phyloP scores from a whole-genome alignment of 139 green algal species.

The Picochlorum sp. region DNA sequence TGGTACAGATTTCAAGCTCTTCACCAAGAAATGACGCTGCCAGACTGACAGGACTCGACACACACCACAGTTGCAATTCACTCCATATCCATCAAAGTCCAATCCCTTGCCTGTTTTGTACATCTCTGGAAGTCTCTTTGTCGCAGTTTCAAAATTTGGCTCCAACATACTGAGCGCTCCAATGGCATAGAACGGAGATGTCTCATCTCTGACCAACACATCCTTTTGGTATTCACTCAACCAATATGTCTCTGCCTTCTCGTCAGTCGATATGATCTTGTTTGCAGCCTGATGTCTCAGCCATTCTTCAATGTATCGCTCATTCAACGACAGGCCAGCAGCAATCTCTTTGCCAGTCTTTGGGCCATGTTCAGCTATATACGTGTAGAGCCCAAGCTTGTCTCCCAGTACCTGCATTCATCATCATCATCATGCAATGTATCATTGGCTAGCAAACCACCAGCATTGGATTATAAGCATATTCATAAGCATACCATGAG shows the following conservation, averaged over 20 bases:
- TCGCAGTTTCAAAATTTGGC: slow-evolving; percentile 1
- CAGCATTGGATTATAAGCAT: neutral
- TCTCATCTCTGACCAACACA: slow-evolving; percentile 17
- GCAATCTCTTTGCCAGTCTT: slow-evolving; percentile 7
- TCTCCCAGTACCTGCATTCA: slow-evolving; percentile 2
- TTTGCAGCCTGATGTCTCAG: slow-evolving; percentile 21
- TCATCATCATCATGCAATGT: neutral
- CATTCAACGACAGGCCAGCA: neutral
- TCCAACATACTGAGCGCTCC: slow-evolving; percentile 4
- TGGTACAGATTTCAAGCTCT: slow-evolving; percentile 3
- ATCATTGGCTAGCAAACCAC: neutral
- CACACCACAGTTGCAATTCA: slow-evolving; percentile 10
- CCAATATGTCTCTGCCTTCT: slow-evolving; percentile 17
- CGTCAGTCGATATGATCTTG: slow-evolving; percentile 9
- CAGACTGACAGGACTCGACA: slow-evolving; percentile 22
- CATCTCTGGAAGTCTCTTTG: slow-evolving; percentile 8
- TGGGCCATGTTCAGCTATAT: slow-evolving; percentile 12
- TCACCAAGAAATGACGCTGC: slow-evolving; percentile 22
- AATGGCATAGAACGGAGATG: slow-evolving; percentile 15
- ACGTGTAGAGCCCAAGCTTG: slow-evolving; percentile 18
- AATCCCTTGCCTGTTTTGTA: slow-evolving; percentile 16
- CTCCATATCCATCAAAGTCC: slow-evolving; percentile 14
- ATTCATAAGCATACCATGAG: neutral
- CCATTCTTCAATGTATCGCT: slow-evolving; percentile 23
- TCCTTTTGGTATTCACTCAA: slow-evolving; percentile 17